These are phyloP conservation scores for Viola odorata DNA, from an alignment of 345 rosid genomes.

Conservation along the genomic window DNA sequence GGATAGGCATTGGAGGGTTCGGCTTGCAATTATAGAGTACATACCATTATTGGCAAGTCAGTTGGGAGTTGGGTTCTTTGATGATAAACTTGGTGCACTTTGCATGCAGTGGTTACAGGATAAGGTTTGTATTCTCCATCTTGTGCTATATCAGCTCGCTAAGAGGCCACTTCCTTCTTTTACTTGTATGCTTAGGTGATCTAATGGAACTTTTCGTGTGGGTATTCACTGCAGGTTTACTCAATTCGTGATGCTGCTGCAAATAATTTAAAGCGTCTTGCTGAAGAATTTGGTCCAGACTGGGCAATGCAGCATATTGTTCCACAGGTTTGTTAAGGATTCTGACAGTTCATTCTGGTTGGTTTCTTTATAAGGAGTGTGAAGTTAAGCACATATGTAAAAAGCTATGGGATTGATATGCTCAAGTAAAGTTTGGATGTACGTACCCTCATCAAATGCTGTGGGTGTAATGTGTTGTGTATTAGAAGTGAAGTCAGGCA, in stretches of 20 bases:
- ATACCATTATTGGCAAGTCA: constrained; percentile 94
- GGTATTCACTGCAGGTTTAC: constrained; percentile 49
- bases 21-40: constrained; percentile 93
- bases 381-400: neutral
- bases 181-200: neutral
- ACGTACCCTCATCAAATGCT: too few relatives aligned
- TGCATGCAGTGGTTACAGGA: constrained; percentile 99
- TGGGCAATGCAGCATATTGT: constrained; percentile 98
- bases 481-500: too few relatives aligned
- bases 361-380: neutral
- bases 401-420: too few relatives aligned
- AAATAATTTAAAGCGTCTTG: constrained; percentile 85
- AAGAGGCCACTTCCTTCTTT: neutral
- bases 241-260: constrained; percentile 96
- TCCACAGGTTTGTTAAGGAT: constrained; percentile 56
- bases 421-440: too few relatives aligned
- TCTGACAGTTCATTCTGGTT: neutral
- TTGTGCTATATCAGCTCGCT: neutral
- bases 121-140: constrained; percentile 48
- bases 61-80: constrained; percentile 89
- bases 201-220: neutral
- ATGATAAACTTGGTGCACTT: constrained; percentile 88
- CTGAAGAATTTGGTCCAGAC: constrained; percentile 98
- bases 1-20: constrained; percentile 97
- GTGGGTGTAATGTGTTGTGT: too few relatives aligned